Evolutionary conservation across 164 flowering plant species (phyloP).

Genomic region (Houttuynia cordata): DNA sequence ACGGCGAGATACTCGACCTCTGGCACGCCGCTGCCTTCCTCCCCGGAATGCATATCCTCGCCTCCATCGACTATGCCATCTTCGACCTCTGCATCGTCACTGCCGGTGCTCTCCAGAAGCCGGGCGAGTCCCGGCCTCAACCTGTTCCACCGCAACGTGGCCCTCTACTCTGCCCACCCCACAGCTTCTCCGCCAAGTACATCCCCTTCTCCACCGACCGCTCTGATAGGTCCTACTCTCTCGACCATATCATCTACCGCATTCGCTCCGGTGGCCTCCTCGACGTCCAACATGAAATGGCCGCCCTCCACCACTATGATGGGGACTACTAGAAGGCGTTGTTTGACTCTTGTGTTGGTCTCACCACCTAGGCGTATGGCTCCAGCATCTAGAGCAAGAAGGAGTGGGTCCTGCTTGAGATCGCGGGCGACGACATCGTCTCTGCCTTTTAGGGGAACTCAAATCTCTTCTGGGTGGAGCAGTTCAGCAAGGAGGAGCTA

Average conservation of each 20-base stretch:
- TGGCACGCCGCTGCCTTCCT: too few species aligned
- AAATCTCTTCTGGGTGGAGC: conserved; percentile 85
- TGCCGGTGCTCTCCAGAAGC: too few species aligned
- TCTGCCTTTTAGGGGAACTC: conserved; percentile 79
- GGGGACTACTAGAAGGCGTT: conserved; percentile 62
- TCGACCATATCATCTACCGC: conserved; percentile 81
- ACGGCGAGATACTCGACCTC: too few species aligned
- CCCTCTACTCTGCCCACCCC: conserved; percentile 27
- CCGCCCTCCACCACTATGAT: conserved; percentile 45
- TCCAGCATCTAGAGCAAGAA: conserved; percentile 89
- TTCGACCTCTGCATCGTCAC: too few species aligned
- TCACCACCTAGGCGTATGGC: conserved; percentile 86
- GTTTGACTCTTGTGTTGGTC: conserved; percentile 75
- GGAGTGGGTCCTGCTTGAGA: conserved; percentile 86
- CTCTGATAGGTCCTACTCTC: conserved; percentile 61
- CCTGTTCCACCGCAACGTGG: conserved; percentile 80
- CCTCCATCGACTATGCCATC: too few species aligned
- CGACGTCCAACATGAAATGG: conserved; percentile 78
- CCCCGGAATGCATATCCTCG: too few species aligned
- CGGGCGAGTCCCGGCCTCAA: too few species aligned
- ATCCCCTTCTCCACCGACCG: conserved; percentile 56
- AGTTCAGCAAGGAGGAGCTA: conserved; percentile 64
- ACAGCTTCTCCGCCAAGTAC: conserved; percentile 68
- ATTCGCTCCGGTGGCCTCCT: conserved; percentile 76
- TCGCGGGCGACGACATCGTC: conserved; percentile 63